Base-by-base conservation (phyloP, 305 asterid species). In the Fraxinus baroniana region DNA sequence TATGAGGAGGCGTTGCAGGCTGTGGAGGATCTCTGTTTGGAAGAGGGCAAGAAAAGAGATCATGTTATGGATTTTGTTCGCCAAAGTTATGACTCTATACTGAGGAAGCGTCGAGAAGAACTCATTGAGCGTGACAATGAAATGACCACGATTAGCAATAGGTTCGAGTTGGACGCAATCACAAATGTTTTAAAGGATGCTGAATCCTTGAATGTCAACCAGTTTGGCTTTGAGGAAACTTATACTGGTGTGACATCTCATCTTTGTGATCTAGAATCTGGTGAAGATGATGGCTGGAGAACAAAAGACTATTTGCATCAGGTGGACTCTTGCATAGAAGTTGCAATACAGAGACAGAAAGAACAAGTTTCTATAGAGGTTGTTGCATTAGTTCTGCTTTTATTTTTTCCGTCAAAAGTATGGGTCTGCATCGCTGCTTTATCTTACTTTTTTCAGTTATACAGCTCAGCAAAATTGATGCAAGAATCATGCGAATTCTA, bases 391-490 rank as follows among this genome's bases (percentile, higher is more conserved):
- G 73, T 83, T 86, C 35, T 81, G 44, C 83, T 30, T 83, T 73
- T 64, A 28, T 83, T 28, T n/a, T 82, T 79, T 81, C 36, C 77
- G 66, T 78, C n/a, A 32, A 78, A 62, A 74, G 44, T 66, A 77
- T 33, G 64, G 79, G 36, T 81, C 79, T 82, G 0, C 77, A 62
- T 83, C 74, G 82, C 82, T 71, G 80, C 68, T 87, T 62, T 72
- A 49, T 82, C 90, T 87, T 79, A 88, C 88, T 81, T 81, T 73
- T 83, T 71, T 83, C 76, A 82, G 60, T 82, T 82, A 80, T 92
- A 82, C 97, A 95, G 99, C 90, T 95, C 76, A 92, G 99, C 87
- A 95, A 93, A 89, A 86, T 90, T 41, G 99, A 96, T 82, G 98
- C 94, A 77, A 88, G 91, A 87, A 89, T 96, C 84, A 88, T 93